phyloP scores from a whole-genome alignment of 495 filamentous ascomycete species.

The Daldinia childiae region DNA sequence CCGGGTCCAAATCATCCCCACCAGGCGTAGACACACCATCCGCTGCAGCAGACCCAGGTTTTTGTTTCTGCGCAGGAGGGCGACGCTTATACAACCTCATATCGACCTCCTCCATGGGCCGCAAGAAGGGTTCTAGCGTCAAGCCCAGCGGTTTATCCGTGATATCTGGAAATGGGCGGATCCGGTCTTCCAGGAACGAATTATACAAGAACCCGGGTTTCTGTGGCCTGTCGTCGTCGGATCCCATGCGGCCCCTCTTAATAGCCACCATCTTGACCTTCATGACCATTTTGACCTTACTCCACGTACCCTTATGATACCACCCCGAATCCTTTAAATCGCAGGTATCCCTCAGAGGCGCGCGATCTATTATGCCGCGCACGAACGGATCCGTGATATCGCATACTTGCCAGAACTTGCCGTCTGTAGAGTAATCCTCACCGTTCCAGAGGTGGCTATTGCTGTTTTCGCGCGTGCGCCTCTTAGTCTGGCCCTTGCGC shows the following conservation, averaged over 20 bases:
- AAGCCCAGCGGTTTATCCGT: conserved; percentile 42
- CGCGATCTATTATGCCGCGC: conserved; percentile 59
- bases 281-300: conserved; percentile 86
- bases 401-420: conserved; percentile 91
- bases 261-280: conserved; percentile 76
- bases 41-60: background rate
- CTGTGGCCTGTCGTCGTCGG: conserved; percentile 61
- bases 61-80: conserved; percentile 1
- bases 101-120: conserved; percentile 41
- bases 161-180: conserved; percentile 38
- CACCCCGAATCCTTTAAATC: conserved; percentile 77
- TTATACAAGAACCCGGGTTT: conserved; percentile 46
- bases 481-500: conserved; percentile 45
- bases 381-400: conserved; percentile 86
- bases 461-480: conserved; percentile 44
- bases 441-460: conserved; percentile 85
- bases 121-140: conserved; percentile 42
- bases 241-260: conserved; percentile 53
- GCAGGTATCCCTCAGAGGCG: conserved; percentile 57
- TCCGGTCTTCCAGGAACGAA: conserved; percentile 36
- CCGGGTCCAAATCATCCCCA: background rate
- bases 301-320: conserved; percentile 79
- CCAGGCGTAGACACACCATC: background rate
- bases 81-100: conserved; percentile 14
- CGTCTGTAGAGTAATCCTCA: conserved; percentile 69